Base-by-base conservation (phyloP, 176 grass and related monocot species). In the Zea luxurians region DNA sequence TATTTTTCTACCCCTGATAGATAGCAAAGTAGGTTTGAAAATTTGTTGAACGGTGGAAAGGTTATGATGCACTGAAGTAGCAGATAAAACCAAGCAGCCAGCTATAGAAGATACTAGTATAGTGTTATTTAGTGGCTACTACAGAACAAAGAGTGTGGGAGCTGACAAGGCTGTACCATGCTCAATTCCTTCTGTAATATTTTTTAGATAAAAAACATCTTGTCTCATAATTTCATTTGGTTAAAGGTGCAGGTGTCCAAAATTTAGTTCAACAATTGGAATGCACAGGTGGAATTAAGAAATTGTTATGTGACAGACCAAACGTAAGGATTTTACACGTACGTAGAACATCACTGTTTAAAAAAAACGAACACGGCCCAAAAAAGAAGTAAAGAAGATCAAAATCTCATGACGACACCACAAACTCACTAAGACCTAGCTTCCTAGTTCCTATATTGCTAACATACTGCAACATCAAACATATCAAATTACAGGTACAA, bases 121-220 rank as follows among this genome's bases (percentile, higher is more conserved):
- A 21, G 9, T 75, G 15, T 59, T 41, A 13, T 65, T 59, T 66
- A 48, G 10, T 48, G 49, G 20, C 62, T 64, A 42, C 41, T 8
- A 49, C 59, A 52, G 8, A 75, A 61, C 69, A 85, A 34, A 46
- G 12, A 40, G 77, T 48, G 48, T 71, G 47, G 65, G 47, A 16
- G 65, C 57, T 82, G 57, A 47, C 48, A 72, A 82, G 66, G 73
- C 57, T 47, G 42, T 59, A 18, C 8, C 73, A 77, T 77, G 58
- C 42, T 65, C 21, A 54, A 55, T 64, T 79, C 13, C 11, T 82
- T 82, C 40, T 8, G 8, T 21, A 42, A 43, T 59, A 87, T 71
- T 71, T 71, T 48, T 77, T 71, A 66, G 59, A 82, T 34, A 47
- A 73, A 77, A 16, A 12, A 6, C 48, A 53, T 73, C 48, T 50